Conservation (phyloP, 169 alveolate genomes). For the Babesia bigemina region DNA sequence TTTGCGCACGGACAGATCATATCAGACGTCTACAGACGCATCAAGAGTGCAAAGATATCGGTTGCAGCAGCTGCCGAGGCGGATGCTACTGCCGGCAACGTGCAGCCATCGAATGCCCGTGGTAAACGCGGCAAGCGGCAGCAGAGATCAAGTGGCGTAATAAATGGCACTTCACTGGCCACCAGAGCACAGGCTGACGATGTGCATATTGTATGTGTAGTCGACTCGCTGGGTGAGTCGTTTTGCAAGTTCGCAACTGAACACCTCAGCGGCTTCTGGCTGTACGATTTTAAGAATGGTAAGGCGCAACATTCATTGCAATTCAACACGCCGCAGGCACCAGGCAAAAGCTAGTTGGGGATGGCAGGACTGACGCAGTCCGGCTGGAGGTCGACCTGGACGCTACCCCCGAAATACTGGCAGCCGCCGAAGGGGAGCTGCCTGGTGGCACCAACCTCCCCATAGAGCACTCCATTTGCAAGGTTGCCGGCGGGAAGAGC, state of each 20-base stretch:
- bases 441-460: conserved; percentile 8
- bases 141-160: no score
- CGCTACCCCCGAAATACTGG: conserved; percentile 20
- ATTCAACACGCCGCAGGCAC: conserved; percentile 35
- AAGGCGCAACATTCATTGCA: not conserved
- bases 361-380: conserved; percentile 55
- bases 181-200: not conserved
- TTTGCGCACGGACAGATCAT: not conserved
- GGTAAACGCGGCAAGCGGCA: no score
- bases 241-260: conserved; percentile 40
- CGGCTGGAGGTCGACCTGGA: conserved; percentile 59
- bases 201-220: conserved; percentile 39
- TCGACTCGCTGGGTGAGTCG: conserved; percentile 29
- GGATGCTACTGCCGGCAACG: not conserved
- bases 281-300: conserved; percentile 47
- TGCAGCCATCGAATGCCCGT: no score
- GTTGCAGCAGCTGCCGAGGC: not conserved
- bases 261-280: conserved; percentile 41
- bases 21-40: not conserved
- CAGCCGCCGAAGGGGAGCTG: not conserved
- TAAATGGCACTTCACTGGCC: not conserved
- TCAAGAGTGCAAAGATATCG: not conserved
- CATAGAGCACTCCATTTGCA: conserved; percentile 64
- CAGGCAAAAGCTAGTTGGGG: conserved; percentile 44
- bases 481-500: conserved; percentile 28